Percentiles rank a stretch among this genome's conserved stretches.
Conservation (phyloP, 2,329 filamentous ascomycete species). For the Stagonosporopsis rhizophila region DNA sequence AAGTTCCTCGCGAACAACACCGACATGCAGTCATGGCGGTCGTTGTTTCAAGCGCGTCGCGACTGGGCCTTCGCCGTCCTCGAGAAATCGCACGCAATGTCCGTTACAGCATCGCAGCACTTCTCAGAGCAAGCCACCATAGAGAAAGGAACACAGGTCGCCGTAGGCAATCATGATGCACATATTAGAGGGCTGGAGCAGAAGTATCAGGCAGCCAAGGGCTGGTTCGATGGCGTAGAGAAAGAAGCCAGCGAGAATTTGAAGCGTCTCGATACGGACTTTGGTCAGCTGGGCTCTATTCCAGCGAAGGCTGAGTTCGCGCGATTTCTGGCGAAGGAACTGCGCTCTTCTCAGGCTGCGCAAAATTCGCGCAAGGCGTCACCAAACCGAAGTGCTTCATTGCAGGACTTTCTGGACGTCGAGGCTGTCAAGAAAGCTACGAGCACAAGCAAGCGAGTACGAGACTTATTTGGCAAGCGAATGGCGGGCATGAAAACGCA, state of each 20-base stretch:
- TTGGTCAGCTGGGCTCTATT: slow-evolving; percentile 69
- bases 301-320: slow-evolving; percentile 72
- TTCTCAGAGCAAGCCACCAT: slow-evolving; percentile 79
- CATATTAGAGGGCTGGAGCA: slow-evolving; percentile 75
- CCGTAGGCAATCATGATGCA: slow-evolving; percentile 81
- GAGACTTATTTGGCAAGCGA: slow-evolving; percentile 68
- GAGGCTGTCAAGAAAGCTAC: slow-evolving; percentile 77
- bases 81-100: slow-evolving; percentile 72
- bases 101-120: slow-evolving; percentile 67
- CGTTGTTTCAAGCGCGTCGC: slow-evolving; percentile 80
- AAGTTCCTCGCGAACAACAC: slow-evolving; percentile 82
- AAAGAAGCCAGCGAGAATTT: slow-evolving; percentile 71
- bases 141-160: slow-evolving; percentile 80
- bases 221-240: slow-evolving; percentile 72
- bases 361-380: slow-evolving; percentile 35
- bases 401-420: slow-evolving; percentile 70
- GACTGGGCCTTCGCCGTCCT: slow-evolving; percentile 78
- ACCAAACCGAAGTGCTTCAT: slow-evolving; percentile 30
- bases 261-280: slow-evolving; percentile 71
- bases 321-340: slow-evolving; percentile 50
- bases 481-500: slow-evolving; percentile 52
- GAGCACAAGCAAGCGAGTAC: slow-evolving; percentile 68
- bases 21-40: slow-evolving; percentile 85
- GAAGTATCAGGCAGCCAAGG: slow-evolving; percentile 73
- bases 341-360: slow-evolving; percentile 37